Conservation (phyloP, 495 filamentous ascomycete genomes). For the Tuber aestivum region DNA sequence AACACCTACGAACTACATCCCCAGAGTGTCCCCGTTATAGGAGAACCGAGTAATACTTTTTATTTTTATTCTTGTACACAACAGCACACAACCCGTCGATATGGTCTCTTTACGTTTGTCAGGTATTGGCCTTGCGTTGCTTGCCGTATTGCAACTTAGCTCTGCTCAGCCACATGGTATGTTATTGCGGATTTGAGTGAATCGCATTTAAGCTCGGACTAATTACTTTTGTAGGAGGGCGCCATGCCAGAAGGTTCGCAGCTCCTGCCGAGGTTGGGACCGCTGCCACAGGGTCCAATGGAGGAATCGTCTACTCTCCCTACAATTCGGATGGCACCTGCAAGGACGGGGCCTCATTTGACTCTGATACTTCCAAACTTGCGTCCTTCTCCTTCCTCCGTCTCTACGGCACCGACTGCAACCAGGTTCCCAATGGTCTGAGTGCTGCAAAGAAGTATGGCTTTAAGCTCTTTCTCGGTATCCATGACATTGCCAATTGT, state of each 20-base stretch:
- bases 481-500: conserved; percentile 60
- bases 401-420: conserved; percentile 75
- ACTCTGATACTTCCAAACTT: conserved; percentile 54
- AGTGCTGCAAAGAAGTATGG: conserved; percentile 54
- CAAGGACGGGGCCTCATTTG: conserved; percentile 59
- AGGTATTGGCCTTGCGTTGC: conserved; percentile 21
- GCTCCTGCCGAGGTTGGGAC: conserved; percentile 38
- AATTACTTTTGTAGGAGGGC: conserved; percentile 7
- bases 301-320: conserved; percentile 67
- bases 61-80: neutral
- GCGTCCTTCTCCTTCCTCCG: conserved; percentile 58
- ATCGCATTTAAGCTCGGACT: conserved; percentile 10
- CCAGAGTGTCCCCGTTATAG: neutral
- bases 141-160: conserved; percentile 40
- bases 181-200: neutral
- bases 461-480: conserved; percentile 65
- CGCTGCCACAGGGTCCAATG: conserved; percentile 32
- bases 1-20: neutral
- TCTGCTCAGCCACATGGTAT: conserved; percentile 49
- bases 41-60: neutral
- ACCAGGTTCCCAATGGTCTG: conserved; percentile 59
- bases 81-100: neutral
- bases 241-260: conserved; percentile 33
- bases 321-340: conserved; percentile 63
- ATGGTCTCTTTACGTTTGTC: conserved; percentile 26